phyloP scores from a whole-genome alignment of 257 asterid genomes.

The Rhazya stricta region DNA sequence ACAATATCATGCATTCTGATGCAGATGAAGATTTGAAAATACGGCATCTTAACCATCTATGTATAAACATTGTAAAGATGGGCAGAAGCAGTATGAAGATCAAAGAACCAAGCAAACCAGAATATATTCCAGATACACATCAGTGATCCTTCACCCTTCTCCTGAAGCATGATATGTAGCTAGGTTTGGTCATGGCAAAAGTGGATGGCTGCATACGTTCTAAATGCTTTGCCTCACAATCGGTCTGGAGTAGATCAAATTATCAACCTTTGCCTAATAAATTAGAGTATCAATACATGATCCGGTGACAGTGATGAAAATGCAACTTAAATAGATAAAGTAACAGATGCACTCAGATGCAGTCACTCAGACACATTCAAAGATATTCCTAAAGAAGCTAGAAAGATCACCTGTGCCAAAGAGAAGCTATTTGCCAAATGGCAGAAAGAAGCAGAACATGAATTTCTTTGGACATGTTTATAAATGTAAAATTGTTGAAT shows the following conservation, averaged over 20 bases:
- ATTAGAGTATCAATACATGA: background rate
- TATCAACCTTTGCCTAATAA: background rate
- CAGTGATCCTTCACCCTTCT: background rate
- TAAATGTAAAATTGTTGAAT: background rate
- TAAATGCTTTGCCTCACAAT: background rate
- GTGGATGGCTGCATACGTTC: background rate
- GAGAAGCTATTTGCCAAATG: background rate
- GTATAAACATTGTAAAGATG: background rate
- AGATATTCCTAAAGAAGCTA: background rate
- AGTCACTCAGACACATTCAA: background rate
- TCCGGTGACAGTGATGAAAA: background rate
- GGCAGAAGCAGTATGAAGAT: background rate
- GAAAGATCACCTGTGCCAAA: background rate
- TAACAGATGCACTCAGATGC: background rate
- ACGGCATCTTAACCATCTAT: background rate
- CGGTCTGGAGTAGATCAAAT: background rate
- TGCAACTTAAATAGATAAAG: background rate
- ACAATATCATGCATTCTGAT: background rate
- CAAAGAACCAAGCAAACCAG: background rate
- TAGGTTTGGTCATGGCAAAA: background rate
- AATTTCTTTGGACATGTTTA: background rate
- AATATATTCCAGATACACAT: too few species aligned
- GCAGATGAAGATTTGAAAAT: background rate
- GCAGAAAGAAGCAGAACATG: background rate
- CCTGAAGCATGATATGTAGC: background rate